Conservation (phyloP, 495 filamentous ascomycete genomes). For the Xylaria acuta region DNA sequence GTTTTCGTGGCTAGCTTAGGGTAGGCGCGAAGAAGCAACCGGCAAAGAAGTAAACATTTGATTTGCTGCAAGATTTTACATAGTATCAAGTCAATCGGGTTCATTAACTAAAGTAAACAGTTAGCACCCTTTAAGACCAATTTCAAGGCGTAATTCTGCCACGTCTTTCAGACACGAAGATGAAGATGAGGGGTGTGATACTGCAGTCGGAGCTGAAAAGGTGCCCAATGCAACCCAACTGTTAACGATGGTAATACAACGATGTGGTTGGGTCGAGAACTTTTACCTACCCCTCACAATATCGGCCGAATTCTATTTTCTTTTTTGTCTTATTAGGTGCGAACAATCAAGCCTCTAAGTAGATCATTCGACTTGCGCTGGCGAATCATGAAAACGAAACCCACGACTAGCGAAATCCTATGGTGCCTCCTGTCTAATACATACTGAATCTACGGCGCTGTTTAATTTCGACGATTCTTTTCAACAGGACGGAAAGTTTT, state of each 20-base stretch:
- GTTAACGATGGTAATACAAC: background rate
- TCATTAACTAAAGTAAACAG: background rate
- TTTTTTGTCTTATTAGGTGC: background rate
- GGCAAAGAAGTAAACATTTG: background rate
- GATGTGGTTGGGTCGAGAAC: background rate
- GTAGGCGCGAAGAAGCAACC: background rate
- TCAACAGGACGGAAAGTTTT: background rate
- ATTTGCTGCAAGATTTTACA: background rate
- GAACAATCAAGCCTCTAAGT: background rate
- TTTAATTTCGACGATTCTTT: background rate
- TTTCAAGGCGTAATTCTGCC: background rate
- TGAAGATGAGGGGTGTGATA: background rate
- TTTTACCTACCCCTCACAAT: background rate
- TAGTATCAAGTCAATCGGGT: background rate
- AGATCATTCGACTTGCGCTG: background rate
- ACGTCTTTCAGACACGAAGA: background rate
- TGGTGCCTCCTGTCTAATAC: background rate
- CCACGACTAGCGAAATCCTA: background rate
- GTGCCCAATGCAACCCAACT: background rate
- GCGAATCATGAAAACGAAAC: background rate
- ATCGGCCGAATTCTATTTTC: background rate
- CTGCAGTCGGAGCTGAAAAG: background rate
- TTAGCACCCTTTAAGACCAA: background rate
- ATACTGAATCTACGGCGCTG: background rate
- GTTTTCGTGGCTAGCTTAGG: background rate